Evolutionary conservation across 2,329 filamentous ascomycete species (phyloP).

Genomic region (Claviceps capensis): DNA sequence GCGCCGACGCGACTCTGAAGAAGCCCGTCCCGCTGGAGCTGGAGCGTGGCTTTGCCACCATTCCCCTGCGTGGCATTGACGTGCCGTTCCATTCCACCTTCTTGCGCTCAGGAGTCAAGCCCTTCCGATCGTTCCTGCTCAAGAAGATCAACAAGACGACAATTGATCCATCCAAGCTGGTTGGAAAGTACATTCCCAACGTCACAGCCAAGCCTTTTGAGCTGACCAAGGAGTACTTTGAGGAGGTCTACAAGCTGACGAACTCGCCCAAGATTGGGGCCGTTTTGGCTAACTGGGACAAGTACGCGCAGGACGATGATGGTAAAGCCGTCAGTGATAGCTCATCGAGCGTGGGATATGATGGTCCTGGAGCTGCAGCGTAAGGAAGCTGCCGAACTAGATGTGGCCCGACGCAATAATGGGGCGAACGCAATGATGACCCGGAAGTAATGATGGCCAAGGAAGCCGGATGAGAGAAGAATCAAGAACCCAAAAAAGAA

Average conservation of each 20-base stretch:
- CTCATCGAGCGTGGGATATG: conserved; percentile 25
- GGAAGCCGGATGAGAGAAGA: neutral
- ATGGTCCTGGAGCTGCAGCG: conserved; percentile 29
- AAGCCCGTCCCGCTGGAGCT: conserved; percentile 84
- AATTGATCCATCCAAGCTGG: conserved; percentile 89
- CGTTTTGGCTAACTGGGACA: conserved; percentile 77
- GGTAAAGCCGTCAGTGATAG: conserved; percentile 24
- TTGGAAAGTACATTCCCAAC: conserved; percentile 98
- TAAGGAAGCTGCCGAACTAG: conserved; percentile 13
- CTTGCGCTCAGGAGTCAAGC: conserved; percentile 94
- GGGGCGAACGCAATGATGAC: neutral
- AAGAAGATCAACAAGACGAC: conserved; percentile 99
- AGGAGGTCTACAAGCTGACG: conserved; percentile 92
- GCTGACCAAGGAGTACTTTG: conserved; percentile 96
- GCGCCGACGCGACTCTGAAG: conserved; percentile 70
- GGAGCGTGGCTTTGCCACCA: conserved; percentile 90
- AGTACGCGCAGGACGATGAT: conserved; percentile 44
- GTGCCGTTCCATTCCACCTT: conserved; percentile 99
- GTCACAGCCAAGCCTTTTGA: conserved; percentile 94
- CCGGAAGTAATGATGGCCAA: neutral
- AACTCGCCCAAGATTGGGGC: conserved; percentile 68
- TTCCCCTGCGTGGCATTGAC: conserved; percentile 92
- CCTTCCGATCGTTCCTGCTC: conserved; percentile 92
- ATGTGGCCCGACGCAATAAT: neutral
- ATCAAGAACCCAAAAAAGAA: neutral